A percentile compares a stretch with the other conserved stretches of the same genome.
Conservation (phyloP, 306 rosid genomes). For the Potentilla sterilis region DNA sequence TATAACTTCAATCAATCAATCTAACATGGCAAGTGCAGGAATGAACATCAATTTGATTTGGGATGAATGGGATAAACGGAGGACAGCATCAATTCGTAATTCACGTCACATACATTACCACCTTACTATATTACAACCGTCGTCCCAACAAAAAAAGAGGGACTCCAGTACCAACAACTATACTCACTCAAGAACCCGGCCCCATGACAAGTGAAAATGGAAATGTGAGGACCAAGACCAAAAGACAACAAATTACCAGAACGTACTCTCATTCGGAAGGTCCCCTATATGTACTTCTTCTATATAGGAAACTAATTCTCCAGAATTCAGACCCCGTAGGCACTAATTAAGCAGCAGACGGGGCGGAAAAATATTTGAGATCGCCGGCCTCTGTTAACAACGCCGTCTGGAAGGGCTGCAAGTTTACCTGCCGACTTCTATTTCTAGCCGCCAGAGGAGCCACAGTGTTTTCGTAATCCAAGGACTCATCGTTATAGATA, state of each 20-base stretch:
- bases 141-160: background rate
- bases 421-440: background rate
- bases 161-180: background rate
- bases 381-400: constrained; percentile 21
- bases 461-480: constrained; percentile 34
- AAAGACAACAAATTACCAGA: background rate
- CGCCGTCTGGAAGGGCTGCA: constrained; percentile 15
- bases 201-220: background rate
- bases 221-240: background rate
- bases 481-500: constrained; percentile 59
- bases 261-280: background rate
- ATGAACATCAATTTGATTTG: too few species aligned
- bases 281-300: background rate
- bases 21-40: too few species aligned
- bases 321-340: background rate
- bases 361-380: constrained; percentile 25
- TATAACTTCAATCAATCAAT: too few species aligned
- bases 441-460: background rate
- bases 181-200: background rate
- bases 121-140: background rate
- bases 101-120: background rate
- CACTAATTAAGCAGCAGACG: constrained; percentile 46
- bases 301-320: background rate
- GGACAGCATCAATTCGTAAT: background rate
- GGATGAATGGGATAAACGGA: too few species aligned